Evolutionary conservation across 805 yeast species (phyloP), one percentile per base, ranked within the genome.

Genomic region (Wickerhamomyces mucosus): DNA sequence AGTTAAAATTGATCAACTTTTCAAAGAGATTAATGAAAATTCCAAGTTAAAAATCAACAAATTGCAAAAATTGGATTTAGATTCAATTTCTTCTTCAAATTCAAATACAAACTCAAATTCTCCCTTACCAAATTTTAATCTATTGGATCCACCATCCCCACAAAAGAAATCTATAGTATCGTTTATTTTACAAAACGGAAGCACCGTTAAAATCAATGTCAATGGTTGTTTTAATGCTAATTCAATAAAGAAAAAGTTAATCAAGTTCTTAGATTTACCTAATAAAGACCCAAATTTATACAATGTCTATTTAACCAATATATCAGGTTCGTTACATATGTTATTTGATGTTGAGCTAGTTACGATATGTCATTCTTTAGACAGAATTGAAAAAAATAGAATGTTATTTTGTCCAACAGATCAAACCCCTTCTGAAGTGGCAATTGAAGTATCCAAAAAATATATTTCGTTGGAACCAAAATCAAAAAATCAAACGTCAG

Each of bases 141-240:
- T n/a, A n/a, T n/a, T 29, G 31, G 42, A 38, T 17, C 45, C 39
- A 26, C 42, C 42, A 13, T 40, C 53, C 27, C 38, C 21, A 26
- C 31, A 27, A 27, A 35, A 38, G 13, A 42, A 42, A 31, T 38
- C 51, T 6, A 21, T 41, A n/a, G 76, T 79, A 15, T 78, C 81
- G 2, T 78, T 86, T 40, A 80, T 85, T 19, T 58, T 78, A 22
- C 78, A 77, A 33, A 83, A 78, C 55, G 95, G 95, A 2, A 63
- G 77, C 7, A 65, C 75, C 3, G 76, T 75, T 42, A 65, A 68
- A 33, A 74, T 84, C 26, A 78, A 78, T 44, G 78, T 84, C 1
- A 69, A 73, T 13, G 92, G 86, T 0, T 83, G 94, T 49, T 80
- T 75, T 55, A 79, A 78, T 49, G 86, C 94, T 1, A 79, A 74